phyloP scores from a whole-genome alignment of 345 rosid species.

The Turnera subulata region DNA sequence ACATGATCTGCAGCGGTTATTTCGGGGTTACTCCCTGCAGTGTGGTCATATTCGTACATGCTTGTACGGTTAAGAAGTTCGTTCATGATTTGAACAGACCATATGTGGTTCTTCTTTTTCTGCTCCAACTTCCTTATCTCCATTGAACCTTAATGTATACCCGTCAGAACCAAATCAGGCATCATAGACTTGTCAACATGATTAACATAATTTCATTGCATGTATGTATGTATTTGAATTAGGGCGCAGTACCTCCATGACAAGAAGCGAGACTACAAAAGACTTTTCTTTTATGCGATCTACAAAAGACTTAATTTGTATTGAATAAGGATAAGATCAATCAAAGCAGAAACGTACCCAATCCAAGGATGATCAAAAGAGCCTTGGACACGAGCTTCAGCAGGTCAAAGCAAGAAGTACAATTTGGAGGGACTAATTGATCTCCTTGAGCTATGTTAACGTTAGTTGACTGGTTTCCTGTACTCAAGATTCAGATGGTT shows the following conservation, averaged over 20 bases:
- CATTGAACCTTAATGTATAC: conserved; percentile 24
- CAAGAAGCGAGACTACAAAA: too few species aligned
- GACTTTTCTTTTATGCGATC: too few species aligned
- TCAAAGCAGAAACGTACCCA: too few species aligned
- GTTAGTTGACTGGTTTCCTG: background rate
- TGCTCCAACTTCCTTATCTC: conserved; percentile 23
- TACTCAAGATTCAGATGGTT: background rate
- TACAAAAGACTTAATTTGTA: too few species aligned
- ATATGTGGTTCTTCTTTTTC: conserved; percentile 39
- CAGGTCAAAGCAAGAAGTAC: conserved; percentile 24
- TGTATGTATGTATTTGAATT: too few species aligned
- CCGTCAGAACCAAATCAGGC: background rate
- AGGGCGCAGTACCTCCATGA: too few species aligned
- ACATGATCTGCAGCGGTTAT: too few species aligned
- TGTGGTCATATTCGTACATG: conserved; percentile 8
- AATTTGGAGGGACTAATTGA: conserved; percentile 36
- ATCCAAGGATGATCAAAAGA: conserved; percentile 36
- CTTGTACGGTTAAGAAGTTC: conserved; percentile 21
- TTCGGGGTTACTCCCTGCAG: too few species aligned
- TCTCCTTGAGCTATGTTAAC: background rate
- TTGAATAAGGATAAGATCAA: too few species aligned
- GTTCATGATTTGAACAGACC: conserved; percentile 45
- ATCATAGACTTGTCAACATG: too few species aligned
- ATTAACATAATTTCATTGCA: too few species aligned
- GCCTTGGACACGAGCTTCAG: conserved; percentile 38